Evolutionary conservation across 805 yeast genomes (phyloP).

Genomic region (Zygosaccharomyces rouxii): DNA sequence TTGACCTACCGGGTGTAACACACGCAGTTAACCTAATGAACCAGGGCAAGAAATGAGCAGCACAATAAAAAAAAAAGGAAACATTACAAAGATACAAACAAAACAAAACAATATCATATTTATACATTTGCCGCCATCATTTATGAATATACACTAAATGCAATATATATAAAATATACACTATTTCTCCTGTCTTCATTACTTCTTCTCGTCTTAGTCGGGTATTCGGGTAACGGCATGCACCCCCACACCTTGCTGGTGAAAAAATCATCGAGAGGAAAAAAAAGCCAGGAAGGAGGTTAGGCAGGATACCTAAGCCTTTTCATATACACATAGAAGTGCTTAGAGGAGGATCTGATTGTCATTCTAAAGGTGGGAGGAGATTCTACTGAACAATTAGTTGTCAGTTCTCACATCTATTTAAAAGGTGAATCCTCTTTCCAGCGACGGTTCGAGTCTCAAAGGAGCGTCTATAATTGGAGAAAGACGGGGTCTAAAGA

Average conservation of each 20-base stretch:
- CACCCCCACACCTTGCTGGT: conserved; percentile 7
- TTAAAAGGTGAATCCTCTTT: not conserved
- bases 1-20: conserved; percentile 41
- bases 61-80: not conserved
- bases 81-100: not conserved
- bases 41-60: conserved; percentile 11
- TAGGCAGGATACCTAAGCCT: not conserved
- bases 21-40: conserved; percentile 36
- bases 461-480: not conserved
- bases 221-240: conserved; percentile 3
- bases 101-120: not conserved
- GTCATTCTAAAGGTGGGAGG: not conserved
- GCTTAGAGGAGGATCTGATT: not conserved
- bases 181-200: not conserved
- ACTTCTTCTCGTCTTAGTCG: not conserved
- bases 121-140: not conserved
- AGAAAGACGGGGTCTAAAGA: not conserved
- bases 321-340: not conserved
- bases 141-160: not conserved
- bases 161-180: not conserved
- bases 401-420: not conserved
- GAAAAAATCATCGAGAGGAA: conserved; percentile 5
- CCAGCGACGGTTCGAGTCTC: conserved; percentile 1
- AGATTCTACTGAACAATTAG: not conserved
- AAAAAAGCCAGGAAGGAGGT: conserved; percentile 1